Percentiles rank a stretch among this genome's conserved stretches.
Conservation (phyloP, 768 basidiomycete genomes). For the Kwoniella bestiolae region DNA sequence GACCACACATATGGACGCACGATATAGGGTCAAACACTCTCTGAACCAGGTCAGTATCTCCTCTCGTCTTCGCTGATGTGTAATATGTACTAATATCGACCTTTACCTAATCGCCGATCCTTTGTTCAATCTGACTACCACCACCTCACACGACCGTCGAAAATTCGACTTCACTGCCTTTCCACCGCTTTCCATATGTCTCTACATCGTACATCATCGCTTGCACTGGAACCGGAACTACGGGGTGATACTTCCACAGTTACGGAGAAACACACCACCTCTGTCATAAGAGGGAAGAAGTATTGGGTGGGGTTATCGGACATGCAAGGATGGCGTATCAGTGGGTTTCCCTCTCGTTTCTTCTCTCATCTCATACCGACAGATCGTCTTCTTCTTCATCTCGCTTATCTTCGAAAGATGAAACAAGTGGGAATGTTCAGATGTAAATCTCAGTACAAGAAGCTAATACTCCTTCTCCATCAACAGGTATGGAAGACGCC, state of each 20-base stretch:
- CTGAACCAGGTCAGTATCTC: constrained; percentile 50
- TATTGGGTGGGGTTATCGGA: constrained; percentile 77
- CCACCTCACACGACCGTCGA: not conserved
- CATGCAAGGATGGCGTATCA: constrained; percentile 99
- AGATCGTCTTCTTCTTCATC: not conserved
- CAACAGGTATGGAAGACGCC: constrained; percentile 93
- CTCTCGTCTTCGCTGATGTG: not conserved
- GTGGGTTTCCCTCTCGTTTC: constrained; percentile 66
- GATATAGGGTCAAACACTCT: constrained; percentile 56
- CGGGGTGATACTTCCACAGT: too few relatives aligned
- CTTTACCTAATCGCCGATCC: constrained; percentile 1
- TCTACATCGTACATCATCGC: too few relatives aligned
- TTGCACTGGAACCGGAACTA: too few relatives aligned
- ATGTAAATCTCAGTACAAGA: too few relatives aligned
- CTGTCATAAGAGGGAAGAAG: constrained; percentile 49
- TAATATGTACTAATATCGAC: not conserved
- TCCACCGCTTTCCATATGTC: too few relatives aligned
- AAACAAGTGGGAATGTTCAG: too few relatives aligned
- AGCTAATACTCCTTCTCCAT: not conserved
- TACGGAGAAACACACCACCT: constrained; percentile 74
- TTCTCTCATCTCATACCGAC: not conserved
- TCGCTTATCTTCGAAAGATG: not conserved
- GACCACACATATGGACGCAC: not conserved
- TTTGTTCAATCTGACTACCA: not conserved
- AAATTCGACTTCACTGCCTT: not conserved